These are phyloP conservation scores for Poronia punctata DNA, from an alignment of 495 filamentous ascomycete species.

Conservation along the genomic window DNA sequence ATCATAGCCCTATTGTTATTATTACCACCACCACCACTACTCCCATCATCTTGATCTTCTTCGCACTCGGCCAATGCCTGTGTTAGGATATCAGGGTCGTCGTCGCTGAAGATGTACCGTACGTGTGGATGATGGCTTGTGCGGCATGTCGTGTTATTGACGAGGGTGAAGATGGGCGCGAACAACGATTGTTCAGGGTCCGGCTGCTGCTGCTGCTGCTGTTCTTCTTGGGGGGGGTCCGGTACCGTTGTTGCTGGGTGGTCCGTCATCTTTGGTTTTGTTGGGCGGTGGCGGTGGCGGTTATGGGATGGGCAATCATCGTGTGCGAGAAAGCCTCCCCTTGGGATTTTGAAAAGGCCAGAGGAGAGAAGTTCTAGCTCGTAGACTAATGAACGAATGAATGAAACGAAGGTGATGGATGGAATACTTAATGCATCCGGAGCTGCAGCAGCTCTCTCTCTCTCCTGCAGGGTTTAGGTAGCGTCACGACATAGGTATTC, in stretches of 20 bases:
- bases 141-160: slow-evolving; percentile 47
- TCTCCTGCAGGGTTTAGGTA: too few relatives aligned
- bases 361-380: too few relatives aligned
- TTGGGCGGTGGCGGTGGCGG: too few relatives aligned
- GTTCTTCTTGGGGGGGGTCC: slow-evolving; percentile 10
- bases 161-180: slow-evolving; percentile 58
- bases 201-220: slow-evolving; percentile 19
- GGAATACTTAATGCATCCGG: too few relatives aligned
- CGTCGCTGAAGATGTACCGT: slow-evolving; percentile 86
- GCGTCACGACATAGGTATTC: too few relatives aligned
- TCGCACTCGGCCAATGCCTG: slow-evolving; percentile 33
- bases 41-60: slow-evolving; percentile 18
- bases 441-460: too few relatives aligned
- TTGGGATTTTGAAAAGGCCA: too few relatives aligned
- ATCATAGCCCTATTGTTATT: slow-evolving; percentile 53
- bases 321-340: too few relatives aligned
- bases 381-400: too few relatives aligned
- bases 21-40: too few relatives aligned
- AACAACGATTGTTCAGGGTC: slow-evolving; percentile 38
- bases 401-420: too few relatives aligned
- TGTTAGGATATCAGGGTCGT: slow-evolving; percentile 61
- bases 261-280: slow-evolving; percentile 28
- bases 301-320: too few relatives aligned
- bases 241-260: slow-evolving; percentile 16
- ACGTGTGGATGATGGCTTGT: slow-evolving; percentile 67